phyloP scores from a whole-genome alignment of 192 early-diverging fungal genomes.

The Gamsiella multidivaricata region DNA sequence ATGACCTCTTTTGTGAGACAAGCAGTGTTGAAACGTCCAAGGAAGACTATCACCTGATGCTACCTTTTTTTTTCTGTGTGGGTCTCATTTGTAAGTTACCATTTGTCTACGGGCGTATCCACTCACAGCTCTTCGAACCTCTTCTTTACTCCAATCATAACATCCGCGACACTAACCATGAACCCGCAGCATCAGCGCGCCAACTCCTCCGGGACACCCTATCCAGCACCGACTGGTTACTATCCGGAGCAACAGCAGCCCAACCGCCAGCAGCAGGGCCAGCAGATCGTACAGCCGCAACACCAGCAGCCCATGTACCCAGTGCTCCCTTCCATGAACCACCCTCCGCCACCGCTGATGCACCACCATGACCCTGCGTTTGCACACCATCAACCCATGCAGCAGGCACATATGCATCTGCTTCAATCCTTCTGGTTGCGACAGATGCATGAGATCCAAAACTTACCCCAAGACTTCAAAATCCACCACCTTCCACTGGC shows the following conservation, averaged over 20 bases:
- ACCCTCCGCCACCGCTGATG: slow-evolving; percentile 42
- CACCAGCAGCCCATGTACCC: slow-evolving; percentile 32
- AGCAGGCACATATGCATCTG: slow-evolving; percentile 47
- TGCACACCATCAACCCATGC: slow-evolving; percentile 51
- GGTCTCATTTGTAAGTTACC: too few species aligned
- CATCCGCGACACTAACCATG: slow-evolving; percentile 9
- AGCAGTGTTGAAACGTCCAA: too few species aligned
- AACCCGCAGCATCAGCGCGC: slow-evolving; percentile 17
- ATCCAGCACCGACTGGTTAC: neutral
- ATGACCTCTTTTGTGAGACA: too few species aligned
- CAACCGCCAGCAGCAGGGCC: slow-evolving; percentile 13
- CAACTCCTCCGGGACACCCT: slow-evolving; percentile 3
- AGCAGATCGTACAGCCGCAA: slow-evolving; percentile 2
- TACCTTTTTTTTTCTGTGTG: too few species aligned
- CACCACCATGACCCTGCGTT: slow-evolving; percentile 45
- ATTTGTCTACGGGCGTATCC: neutral
- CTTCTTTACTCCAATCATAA: slow-evolving; percentile 3
- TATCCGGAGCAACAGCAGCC: slow-evolving; percentile 7
- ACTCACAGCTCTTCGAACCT: neutral
- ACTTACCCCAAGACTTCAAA: slow-evolving; percentile 88
- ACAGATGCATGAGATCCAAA: slow-evolving; percentile 71
- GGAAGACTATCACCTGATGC: too few species aligned
- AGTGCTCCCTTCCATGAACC: slow-evolving; percentile 47
- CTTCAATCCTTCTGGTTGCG: slow-evolving; percentile 76
- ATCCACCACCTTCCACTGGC: slow-evolving; percentile 91